Evolutionary conservation across 345 rosid species (phyloP).

Genomic region (Passiflora organensis): DNA sequence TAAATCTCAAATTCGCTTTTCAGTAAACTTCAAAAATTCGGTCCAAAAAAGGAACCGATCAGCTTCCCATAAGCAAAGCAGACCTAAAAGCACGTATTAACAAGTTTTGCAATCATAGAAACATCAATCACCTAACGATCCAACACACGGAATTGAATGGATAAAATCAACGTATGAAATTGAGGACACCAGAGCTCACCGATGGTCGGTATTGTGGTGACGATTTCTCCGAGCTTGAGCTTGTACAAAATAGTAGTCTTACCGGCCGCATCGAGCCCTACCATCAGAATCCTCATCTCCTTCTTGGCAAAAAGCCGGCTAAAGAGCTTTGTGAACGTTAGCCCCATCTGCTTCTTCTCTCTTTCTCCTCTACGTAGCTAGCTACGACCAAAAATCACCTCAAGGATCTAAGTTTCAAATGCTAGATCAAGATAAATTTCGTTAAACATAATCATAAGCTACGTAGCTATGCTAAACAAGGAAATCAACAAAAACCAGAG

Average conservation of each 20-base stretch:
- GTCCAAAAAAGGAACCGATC: too few relatives aligned
- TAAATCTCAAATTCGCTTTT: too few relatives aligned
- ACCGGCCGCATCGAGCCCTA: conserved; percentile 11
- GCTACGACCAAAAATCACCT: too few relatives aligned
- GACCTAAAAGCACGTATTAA: too few relatives aligned
- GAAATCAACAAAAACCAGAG: background rate
- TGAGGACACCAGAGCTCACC: background rate
- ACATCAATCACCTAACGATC: too few relatives aligned
- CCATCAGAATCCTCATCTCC: conserved; percentile 10
- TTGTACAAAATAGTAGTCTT: conserved; percentile 9
- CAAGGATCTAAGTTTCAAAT: too few relatives aligned
- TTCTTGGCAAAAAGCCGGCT: conserved; percentile 5
- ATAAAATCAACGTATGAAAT: too few relatives aligned
- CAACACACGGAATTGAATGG: too few relatives aligned
- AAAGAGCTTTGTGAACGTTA: background rate
- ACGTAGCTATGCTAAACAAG: background rate
- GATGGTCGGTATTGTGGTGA: conserved; percentile 9
- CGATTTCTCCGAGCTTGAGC: conserved; percentile 10
- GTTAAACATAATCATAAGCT: background rate
- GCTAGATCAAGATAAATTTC: too few relatives aligned
- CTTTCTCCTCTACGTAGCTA: background rate
- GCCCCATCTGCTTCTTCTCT: conserved; percentile 2
- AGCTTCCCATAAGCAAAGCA: too few relatives aligned
- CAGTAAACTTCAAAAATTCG: too few relatives aligned
- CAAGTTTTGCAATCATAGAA: too few relatives aligned